Base-by-base conservation (phyloP, 1,284 basidiomycete genomes). In the Tilletia caries region DNA sequence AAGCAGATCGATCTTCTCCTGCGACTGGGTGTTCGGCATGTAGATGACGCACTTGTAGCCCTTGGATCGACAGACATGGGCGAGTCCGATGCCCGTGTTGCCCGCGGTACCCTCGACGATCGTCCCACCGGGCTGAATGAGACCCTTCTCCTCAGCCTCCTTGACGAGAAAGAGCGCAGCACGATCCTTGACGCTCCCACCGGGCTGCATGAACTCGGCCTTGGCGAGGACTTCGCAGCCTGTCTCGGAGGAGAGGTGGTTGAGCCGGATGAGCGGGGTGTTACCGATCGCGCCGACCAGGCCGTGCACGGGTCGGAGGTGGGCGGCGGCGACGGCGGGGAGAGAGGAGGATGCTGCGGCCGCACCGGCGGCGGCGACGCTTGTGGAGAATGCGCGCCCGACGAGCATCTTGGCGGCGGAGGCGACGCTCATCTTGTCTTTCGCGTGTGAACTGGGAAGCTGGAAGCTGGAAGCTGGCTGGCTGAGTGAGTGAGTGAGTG, bases 41-140 rank as follows among this genome's bases (percentile, higher is more conserved):
- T 93, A 98, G 82, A 98, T 98, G n/a, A 98, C 95, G 82, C 95
- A 98, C 83, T 90, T 91, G 87, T 98, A 98, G 2, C 96, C 95
- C 76, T 88, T 89, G 32, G 92, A 89, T 78, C 95, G 87, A 85
- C 95, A 98, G 67, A 98, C 92, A 67, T 85, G 94, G 3, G 95
- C 94, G 43, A 98, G 88, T 62, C 95, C 95, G 73, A 97, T 97
- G 66, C 95, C 95, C 5, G 95, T 98, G 86, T 98, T 98, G n/a
- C 95, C 95, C 37, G 95, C 95, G 0, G 95, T 98, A 1, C 95
- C 95, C 85, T 98, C 95, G 13, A 98, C 94, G 70, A 98, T 90
- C 0, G 93, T 97, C 1, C 95, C 95, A 46, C 95, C 95, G 1
- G 93, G 89, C 81, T 90, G 89, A 75, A 98, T 87, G 43, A 85